Evolutionary conservation across 1,284 basidiomycete genomes (phyloP), one percentile per base, ranked within the genome.

Genomic region (Sporisorium exsertum): DNA sequence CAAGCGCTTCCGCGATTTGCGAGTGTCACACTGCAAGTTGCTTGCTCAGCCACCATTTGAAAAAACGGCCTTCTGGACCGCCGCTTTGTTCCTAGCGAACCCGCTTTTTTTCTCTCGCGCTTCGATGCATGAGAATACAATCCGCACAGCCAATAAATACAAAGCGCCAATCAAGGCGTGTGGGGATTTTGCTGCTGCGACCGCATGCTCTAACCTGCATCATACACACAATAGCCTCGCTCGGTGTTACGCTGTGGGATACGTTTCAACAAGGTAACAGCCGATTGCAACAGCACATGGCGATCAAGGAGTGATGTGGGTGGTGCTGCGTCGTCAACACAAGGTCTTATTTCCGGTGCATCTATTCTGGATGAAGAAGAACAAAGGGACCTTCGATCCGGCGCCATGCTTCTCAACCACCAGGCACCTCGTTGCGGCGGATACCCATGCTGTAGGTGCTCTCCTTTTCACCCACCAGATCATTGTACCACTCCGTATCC

Each of bases 391-490:
- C 8, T 3, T 26, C 22, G 22, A 26, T 46, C 10, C 12, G 43
- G 22, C n/a, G 3, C 35, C 35, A 35, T 15, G n/a, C n/a, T 3
- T 35, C 20, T 68, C 47, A 80, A 32, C 76, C 71, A n/a, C 78
- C 75, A 8, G 76, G 66, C 10, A 80, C 69, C 56, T 80, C 76
- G 54, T 66, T 49, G 24, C 78, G 71, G 51, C 69, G 64, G 5
- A 78, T 76, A 42, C 78, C 78, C n/a, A 64, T 61, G 12, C 32
- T 40, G 24, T 32, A 66, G 2, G 59, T 59, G 55, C 63, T 68
- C 52, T 60, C 24, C 69, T 77, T 79, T 52, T 92, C 91, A 2
- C 93, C 93, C 58, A 86, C 88, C 67, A 95, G 86, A 78, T 91
- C 81, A n/a, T 84, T 83, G 56, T 87, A 87, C 83, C 84, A 87